Base-by-base conservation (phyloP, 1,284 basidiomycete species). In the Hortiboletus rubellus region DNA sequence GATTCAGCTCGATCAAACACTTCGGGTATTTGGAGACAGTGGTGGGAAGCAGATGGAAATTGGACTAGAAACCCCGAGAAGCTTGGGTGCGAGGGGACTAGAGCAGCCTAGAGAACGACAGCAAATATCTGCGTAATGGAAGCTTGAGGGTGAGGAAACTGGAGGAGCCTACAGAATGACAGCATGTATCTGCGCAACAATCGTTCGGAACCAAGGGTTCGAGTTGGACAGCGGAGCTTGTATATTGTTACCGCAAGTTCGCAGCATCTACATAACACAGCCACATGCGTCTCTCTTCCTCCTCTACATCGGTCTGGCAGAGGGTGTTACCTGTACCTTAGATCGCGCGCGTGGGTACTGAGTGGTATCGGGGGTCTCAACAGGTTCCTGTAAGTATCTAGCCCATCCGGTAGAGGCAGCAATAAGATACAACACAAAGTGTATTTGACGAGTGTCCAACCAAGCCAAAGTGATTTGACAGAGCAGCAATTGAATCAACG, bases 1-100 rank as follows among this genome's bases (percentile, higher is more conserved):
- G 38, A 57, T 57, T 64, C 41, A 38, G 52, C 52, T 55, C 43
- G 47, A 62, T 64, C 66, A 63, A 62, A 68, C 58, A 62, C 62
- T 47, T 66, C 63, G 54, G 46, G 36, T 66, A 53, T 47, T 47
- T 40, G 50, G 55, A 46, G 40, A 38, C 42, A n/a, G 41, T 43
- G 44, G 45, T 50, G n/a, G 11, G 37, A 18, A 18, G 38, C 24
- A 15, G 15, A 41, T 38, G 37, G 27, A 43, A 46, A 38, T 46
- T 47, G 44, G 47, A 46, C 48, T 31, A 33, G n/a, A 17, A 22
- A 38, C 36, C 22, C 34, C 47, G 43, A 41, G 34, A 50, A 24
- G 8, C 38, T 44, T 37, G 41, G 24, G 10, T 22, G 22, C n/a
- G 24, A 24, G 7, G 14, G 18, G 15, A 14, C 30, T 5, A 27